Evolutionary conservation across 306 rosid genomes (phyloP), one percentile per base, ranked within the genome.

Genomic region (Vicia villosa): DNA sequence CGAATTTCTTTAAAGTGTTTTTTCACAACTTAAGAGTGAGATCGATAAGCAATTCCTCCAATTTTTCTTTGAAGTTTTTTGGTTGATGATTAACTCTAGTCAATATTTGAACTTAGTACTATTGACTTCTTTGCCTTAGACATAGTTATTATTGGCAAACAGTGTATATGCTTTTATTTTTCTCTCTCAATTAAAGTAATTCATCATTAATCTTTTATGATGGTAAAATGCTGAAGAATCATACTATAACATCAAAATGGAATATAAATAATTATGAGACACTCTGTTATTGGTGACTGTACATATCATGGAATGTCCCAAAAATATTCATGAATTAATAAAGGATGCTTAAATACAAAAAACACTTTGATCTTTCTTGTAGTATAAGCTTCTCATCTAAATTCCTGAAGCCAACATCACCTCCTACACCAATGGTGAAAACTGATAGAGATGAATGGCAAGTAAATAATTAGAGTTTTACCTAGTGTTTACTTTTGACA

Each of bases 361-460:
- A 71, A 32, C 8, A 67, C 40, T 75, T 51, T 74, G 8, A 75
- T 38, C 32, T 72, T 54, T 70, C 65, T 72, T 79, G 28, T 22
- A 81, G 52, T 37, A 26, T 56, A 66, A 72, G 58, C 67, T 50
- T 75, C 49, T 46, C 59, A 56, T 55, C 79, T 79, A 68, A 68
- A 71, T 15, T 61, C 63, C 58, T 59, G 50, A 65, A 74, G 63
- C 80, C 73, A 77, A 74, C 63, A 78, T 78, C 75, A 74, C 66
- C 74, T 61, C 76, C 66, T 17, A 68, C 60, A 59, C 54, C 63
- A 60, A 66, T 46, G 55, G 51, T 69, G 72, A 74, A 57, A 70
- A 58, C 47, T 70, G 37, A 73, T 59, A 56, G 51, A 59, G 72
- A 75, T 75, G 83, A 82, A 77, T 78, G 77, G 70, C 75, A 68